phyloP scores from a whole-genome alignment of 495 filamentous ascomycete species.

The Neurospora sp. region DNA sequence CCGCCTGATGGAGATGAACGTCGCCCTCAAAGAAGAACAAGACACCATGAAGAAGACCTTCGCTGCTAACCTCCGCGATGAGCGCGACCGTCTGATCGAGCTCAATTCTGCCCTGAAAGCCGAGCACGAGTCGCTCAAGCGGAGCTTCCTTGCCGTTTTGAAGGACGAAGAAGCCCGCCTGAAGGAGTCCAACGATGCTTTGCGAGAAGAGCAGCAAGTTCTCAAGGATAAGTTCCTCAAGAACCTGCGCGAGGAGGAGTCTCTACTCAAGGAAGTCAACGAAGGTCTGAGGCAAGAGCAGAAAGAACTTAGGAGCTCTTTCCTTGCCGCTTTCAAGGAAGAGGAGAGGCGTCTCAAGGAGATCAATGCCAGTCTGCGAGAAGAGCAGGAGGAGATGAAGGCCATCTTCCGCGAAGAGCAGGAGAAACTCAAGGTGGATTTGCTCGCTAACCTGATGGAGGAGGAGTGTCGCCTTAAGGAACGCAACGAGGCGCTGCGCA shows the following conservation, averaged over 20 bases:
- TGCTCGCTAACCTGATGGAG: conserved; percentile 58
- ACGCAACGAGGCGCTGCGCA: conserved; percentile 51
- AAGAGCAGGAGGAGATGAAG: conserved; percentile 16
- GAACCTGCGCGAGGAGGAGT: background rate
- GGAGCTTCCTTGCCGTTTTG: conserved; percentile 17
- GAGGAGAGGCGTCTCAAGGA: conserved; percentile 15
- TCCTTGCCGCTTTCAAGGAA: conserved; percentile 28
- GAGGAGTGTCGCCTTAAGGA: conserved; percentile 71
- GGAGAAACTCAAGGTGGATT: conserved; percentile 18
- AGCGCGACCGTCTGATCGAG: conserved; percentile 65
- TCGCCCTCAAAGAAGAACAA: conserved; percentile 56
- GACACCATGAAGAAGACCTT: conserved; percentile 69
- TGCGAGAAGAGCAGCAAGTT: conserved; percentile 1
- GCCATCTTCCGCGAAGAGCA: conserved; percentile 19
- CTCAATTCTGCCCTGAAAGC: conserved; percentile 41
- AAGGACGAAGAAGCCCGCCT: conserved; percentile 10
- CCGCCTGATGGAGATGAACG: conserved; percentile 15
- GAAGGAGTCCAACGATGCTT: conserved; percentile 1
- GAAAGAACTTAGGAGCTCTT: conserved; percentile 1
- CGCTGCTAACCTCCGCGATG: conserved; percentile 44
- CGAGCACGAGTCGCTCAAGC: conserved; percentile 30
- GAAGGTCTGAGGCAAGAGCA: background rate
- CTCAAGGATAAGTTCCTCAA: conserved; percentile 1
- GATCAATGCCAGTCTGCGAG: conserved; percentile 9
- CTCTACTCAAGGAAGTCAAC: conserved; percentile 1